Conservation (phyloP, 2,329 filamentous ascomycete genomes). For the Berkeleyomyces basicola region DNA sequence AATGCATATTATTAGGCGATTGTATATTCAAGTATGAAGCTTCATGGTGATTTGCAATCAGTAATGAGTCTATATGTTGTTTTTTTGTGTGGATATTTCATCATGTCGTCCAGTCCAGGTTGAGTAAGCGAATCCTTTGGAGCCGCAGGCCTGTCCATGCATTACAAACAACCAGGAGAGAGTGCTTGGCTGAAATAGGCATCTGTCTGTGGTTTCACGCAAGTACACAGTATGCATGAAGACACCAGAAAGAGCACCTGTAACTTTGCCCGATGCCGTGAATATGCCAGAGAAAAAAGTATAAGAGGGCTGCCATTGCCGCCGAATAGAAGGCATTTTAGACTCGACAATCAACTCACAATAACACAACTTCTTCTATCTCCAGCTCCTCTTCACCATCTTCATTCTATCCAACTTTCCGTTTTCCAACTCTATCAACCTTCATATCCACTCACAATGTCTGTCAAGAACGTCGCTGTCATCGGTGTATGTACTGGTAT, state of each 20-base stretch:
- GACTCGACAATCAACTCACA: background rate
- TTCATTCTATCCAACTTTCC: background rate
- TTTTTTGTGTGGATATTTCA: too few relatives aligned
- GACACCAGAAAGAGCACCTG: too few relatives aligned
- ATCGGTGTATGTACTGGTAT: constrained; percentile 19
- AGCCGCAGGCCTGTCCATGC: background rate
- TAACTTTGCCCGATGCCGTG: too few relatives aligned
- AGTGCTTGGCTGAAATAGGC: background rate
- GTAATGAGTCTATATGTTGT: too few relatives aligned
- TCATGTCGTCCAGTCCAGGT: background rate
- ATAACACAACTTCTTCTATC: background rate
- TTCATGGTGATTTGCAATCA: too few relatives aligned
- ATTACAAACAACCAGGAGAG: background rate
- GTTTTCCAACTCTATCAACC: background rate
- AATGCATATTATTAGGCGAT: too few relatives aligned
- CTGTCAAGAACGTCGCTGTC: constrained; percentile 24
- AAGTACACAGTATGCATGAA: too few relatives aligned
- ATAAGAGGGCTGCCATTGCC: background rate
- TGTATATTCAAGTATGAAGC: too few relatives aligned
- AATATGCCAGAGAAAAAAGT: background rate
- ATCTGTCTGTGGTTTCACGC: background rate
- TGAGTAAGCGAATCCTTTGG: background rate
- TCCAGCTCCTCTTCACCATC: background rate
- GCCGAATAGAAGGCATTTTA: background rate
- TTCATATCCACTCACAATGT: constrained; percentile 8